Evolutionary conservation across 2,329 filamentous ascomycete genomes (phyloP).

Genomic region (Penicillium rolfsii): DNA sequence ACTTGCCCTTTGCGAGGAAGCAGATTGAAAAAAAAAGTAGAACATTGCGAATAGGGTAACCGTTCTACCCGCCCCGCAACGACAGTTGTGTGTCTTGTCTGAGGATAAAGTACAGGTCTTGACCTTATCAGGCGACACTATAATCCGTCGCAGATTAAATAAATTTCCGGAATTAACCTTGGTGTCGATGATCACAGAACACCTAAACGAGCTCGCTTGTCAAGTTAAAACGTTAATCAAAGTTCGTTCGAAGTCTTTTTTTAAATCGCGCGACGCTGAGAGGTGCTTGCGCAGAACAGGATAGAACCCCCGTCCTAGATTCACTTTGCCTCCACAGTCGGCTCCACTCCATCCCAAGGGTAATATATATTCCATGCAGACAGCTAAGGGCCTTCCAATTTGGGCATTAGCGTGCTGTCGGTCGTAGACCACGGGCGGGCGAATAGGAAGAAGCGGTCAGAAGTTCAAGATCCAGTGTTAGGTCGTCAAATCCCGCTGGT

Average conservation of each 20-base stretch:
- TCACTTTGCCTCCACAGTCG: constrained; percentile 15
- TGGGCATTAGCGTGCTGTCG: constrained; percentile 13
- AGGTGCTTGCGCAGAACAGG: constrained; percentile 5
- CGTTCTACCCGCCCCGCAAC: neutral
- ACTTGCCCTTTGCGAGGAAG: neutral
- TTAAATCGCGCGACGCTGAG: constrained; percentile 14
- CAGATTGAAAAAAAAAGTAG: neutral
- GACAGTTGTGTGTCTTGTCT: neutral
- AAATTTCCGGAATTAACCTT: neutral
- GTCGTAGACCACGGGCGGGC: constrained; percentile 3
- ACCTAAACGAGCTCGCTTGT: constrained; percentile 1
- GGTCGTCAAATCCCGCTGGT: neutral
- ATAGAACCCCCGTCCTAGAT: constrained; percentile 17
- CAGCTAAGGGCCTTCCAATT: constrained; percentile 18
- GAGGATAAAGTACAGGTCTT: neutral
- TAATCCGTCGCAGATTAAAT: neutral
- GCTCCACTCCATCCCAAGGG: constrained; percentile 15
- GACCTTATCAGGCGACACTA: neutral
- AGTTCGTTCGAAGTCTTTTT: constrained; percentile 3
- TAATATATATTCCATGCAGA: constrained; percentile 18
- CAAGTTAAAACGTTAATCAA: constrained; percentile 11
- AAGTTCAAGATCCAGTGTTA: neutral
- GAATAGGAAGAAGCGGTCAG: constrained; percentile 23
- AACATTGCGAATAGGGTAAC: neutral
- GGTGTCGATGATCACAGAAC: neutral